These are phyloP conservation scores for Trichocladium antarcticum DNA, from an alignment of 495 filamentous ascomycete species.

Conservation along the genomic window DNA sequence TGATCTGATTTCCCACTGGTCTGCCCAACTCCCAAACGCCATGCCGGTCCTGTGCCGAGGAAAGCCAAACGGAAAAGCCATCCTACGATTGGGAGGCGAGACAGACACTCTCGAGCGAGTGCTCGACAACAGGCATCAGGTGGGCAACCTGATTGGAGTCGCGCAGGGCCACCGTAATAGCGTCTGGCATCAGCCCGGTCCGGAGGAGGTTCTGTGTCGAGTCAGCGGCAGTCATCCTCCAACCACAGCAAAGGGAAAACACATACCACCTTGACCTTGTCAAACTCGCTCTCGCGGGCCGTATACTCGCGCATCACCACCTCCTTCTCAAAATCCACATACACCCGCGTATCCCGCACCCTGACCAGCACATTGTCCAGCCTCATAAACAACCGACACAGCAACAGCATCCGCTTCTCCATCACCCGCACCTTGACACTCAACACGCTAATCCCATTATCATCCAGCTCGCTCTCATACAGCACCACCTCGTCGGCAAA, in stretches of 20 bases:
- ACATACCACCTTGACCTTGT: slow-evolving; percentile 61
- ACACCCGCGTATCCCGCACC: slow-evolving; percentile 81
- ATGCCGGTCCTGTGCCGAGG: background rate
- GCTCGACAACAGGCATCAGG: slow-evolving; percentile 59
- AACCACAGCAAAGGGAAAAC: background rate
- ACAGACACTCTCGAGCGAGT: slow-evolving; percentile 36
- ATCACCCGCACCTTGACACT: slow-evolving; percentile 87
- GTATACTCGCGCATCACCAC: slow-evolving; percentile 85
- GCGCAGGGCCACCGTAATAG: slow-evolving; percentile 64
- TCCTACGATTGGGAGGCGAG: slow-evolving; percentile 15
- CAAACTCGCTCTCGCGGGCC: slow-evolving; percentile 68
- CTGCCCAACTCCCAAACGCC: background rate
- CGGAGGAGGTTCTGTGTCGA: slow-evolving; percentile 51
- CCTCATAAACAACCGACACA: slow-evolving; percentile 85
- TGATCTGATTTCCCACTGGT: too few relatives aligned
- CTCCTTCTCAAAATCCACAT: slow-evolving; percentile 73
- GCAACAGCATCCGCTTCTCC: slow-evolving; percentile 70
- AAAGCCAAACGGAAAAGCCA: background rate
- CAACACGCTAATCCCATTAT: slow-evolving; percentile 85
- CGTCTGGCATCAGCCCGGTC: slow-evolving; percentile 49
- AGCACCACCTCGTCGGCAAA: slow-evolving; percentile 92
- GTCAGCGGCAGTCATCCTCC: slow-evolving; percentile 4
- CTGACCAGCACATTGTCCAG: slow-evolving; percentile 80
- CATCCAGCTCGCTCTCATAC: slow-evolving; percentile 95
- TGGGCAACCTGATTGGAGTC: slow-evolving; percentile 72